Base-by-base conservation (phyloP, 2,329 filamentous ascomycete genomes). In the Paramyrothecium sp. region DNA sequence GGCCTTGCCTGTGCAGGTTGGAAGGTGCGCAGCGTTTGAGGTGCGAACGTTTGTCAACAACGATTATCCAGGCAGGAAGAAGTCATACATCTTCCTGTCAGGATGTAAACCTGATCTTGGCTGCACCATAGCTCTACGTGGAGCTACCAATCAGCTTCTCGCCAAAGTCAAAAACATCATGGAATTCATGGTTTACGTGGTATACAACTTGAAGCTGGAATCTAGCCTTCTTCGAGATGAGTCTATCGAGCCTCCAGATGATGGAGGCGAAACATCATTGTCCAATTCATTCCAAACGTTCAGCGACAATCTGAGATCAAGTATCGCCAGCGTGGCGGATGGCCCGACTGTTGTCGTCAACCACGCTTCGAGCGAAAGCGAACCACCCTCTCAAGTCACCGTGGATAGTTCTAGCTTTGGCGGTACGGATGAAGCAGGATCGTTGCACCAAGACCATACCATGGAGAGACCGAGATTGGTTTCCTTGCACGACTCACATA, bases 151-250 rank as follows among this genome's bases (percentile, higher is more conserved):
- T 30, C 78, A 84, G 51, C 80, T 87, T 1, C 81, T 99, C 19
- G 80, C 86, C 2, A 90, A 88, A 65, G 87, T 99, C 72, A 99
- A 99, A 75, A 85, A 87, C 54, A 95, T 99, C 63, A 95, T 94
- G 12, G 95, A 99, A 70, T 98, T 99, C 69, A 97, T 99, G 94
- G 90, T 96, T 41, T 99, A 98, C 65, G 96, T 99, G 20, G 93
- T 98, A 13, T 99, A 99, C 75, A 99, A 97, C 66, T 81, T 99
- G 54, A 97, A 96, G 69, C 82, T 99, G 16, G 95, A 99, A 74
- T 97, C 95, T 2, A 97, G 91, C 65, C 79, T 99, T 50, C 91
- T 99, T 83, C 85, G 91, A 54, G 95, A 99, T 71, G 93, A 96
- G 66, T 96, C 92, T 64, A 89, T 96, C 17, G 85, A 93, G 60